Base-by-base conservation (phyloP, 805 yeast species). In the Scheffersomyces coipomensis region DNA sequence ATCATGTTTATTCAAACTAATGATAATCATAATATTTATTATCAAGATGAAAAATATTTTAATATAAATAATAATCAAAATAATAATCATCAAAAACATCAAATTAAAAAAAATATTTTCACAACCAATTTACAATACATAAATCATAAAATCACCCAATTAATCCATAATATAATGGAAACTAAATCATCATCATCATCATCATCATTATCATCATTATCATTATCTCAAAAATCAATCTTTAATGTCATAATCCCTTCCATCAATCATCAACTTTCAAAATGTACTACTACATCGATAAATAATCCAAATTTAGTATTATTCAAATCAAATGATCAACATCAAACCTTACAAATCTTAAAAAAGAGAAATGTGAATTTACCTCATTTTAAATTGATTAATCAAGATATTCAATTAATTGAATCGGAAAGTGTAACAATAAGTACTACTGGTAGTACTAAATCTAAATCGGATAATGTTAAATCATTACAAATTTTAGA, bases 31-130 rank as follows among this genome's bases (percentile, higher is more conserved):
- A 56, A 58, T 30, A 40, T 62, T 15, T 66, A 66, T 45, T 66
- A 52, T 47, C 60, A 63, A 39, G 60, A 66, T 43, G 68, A 64
- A 39, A 47, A 42, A n/a, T 46, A 37, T 32, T 60, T 62, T 45
- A 45, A 51, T 23, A 47, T 54, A 25, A n/a, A n/a, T n/a, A n/a
- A n/a, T n/a, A n/a, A n/a, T n/a, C n/a, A n/a, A n/a, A n/a, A n/a
- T n/a, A n/a, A n/a, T n/a, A 46, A 41, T 18, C 39, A 37, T 9
- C 43, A 45, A 26, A 34, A 42, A 3, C 38, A 35, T 12, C 23
- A 40, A 17, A 42, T 48, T 27, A 55, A 48, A 36, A 49, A 42
- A 29, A 60, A 60, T 45, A 39, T 46, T 21, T 48, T 60, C 15
- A 38, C 47, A 15, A 46, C 50, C 21, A 61, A 56, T 40, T 41